Conservation (phyloP, 441 rosid species). For the Gossypium lobatum region DNA sequence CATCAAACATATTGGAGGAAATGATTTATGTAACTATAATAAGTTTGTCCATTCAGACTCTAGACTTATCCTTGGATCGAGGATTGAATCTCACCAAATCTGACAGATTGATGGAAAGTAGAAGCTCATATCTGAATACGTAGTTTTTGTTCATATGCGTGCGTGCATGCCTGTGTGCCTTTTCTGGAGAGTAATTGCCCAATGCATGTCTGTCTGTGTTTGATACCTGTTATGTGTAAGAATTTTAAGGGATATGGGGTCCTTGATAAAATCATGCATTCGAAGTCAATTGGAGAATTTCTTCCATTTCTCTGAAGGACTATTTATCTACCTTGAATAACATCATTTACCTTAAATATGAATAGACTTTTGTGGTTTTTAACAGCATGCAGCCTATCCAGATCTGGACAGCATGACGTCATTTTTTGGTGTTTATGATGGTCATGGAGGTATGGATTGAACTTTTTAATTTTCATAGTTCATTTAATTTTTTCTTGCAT, state of each 20-base stretch:
- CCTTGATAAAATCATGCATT: not conserved
- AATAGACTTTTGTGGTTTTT: conserved; percentile 21
- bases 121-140: not conserved
- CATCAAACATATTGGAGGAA: no score
- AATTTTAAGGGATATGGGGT: not conserved
- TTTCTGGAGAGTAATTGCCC: not conserved
- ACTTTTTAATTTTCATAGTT: not conserved
- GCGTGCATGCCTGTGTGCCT: not conserved
- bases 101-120: not conserved
- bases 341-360: conserved; percentile 9
- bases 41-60: not conserved
- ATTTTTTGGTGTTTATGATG: conserved; percentile 69
- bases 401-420: conserved; percentile 48
- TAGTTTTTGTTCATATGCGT: not conserved
- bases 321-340: not conserved
- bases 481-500: not conserved
- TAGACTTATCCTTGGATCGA: not conserved
- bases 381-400: conserved; percentile 52
- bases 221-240: not conserved
- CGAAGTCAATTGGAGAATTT: not conserved
- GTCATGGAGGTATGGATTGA: conserved; percentile 54
- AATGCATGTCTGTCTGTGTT: not conserved
- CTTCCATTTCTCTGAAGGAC: not conserved
- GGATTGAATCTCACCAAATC: not conserved
- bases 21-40: not conserved